These are phyloP conservation scores for Coemansia sp. DNA, from an alignment of 192 early-diverging fungal species.

Conservation along the genomic window DNA sequence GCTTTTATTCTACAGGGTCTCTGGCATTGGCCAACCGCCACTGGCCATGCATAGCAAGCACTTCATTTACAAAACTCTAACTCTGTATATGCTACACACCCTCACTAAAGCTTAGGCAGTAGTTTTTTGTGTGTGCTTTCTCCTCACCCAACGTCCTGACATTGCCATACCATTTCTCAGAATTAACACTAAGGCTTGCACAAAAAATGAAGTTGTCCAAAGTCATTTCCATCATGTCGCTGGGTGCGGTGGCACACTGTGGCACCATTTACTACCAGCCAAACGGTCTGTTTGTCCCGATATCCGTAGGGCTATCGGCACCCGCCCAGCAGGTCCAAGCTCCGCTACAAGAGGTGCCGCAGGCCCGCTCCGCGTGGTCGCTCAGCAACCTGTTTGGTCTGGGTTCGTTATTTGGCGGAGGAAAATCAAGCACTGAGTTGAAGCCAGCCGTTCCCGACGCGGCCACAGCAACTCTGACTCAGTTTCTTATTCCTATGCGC, in stretches of 20 bases:
- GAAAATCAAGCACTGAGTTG: neutral
- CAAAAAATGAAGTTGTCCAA: conserved; percentile 11
- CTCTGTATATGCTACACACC: neutral
- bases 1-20: neutral
- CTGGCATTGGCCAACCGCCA: conserved; percentile 1
- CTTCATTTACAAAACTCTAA: neutral
- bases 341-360: neutral
- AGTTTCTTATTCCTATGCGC: conserved; percentile 18
- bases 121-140: neutral
- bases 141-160: neutral
- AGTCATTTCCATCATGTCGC: neutral
- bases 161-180: conserved; percentile 4
- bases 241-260: neutral
- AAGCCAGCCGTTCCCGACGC: neutral
- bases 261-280: conserved; percentile 24
- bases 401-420: neutral
- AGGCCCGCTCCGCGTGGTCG: neutral
- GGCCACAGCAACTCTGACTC: neutral
- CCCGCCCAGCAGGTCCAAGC: neutral
- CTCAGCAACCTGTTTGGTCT: neutral
- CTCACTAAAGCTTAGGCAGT: neutral
- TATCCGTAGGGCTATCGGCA: conserved; percentile 15
- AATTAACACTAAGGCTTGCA: neutral
- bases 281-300: conserved; percentile 26
- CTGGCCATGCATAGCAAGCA: neutral